Conservation (phyloP, 805 yeast species). For the Candida silvicultrix region DNA sequence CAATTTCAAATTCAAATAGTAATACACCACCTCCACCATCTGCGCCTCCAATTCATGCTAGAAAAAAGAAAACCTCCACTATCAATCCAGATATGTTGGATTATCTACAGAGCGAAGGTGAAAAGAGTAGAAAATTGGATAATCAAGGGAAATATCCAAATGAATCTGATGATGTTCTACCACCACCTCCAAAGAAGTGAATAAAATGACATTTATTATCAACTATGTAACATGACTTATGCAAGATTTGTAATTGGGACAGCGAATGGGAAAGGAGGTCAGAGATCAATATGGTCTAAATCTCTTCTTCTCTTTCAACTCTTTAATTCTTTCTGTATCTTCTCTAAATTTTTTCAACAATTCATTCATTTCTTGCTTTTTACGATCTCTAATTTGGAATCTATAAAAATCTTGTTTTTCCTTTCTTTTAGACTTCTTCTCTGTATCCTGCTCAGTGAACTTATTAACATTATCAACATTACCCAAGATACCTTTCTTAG, state of each 20-base stretch:
- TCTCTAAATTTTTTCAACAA: conserved; percentile 76
- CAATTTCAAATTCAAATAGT: too few species aligned
- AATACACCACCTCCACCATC: neutral
- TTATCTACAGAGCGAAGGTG: conserved; percentile 36
- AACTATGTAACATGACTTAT: too few species aligned
- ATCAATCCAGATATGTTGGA: conserved; percentile 25
- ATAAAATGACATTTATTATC: too few species aligned
- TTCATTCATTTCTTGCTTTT: conserved; percentile 89
- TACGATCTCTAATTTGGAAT: conserved; percentile 90
- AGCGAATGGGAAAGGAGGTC: too few species aligned
- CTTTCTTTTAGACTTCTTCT: conserved; percentile 52
- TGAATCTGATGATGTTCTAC: conserved; percentile 15
- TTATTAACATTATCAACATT: conserved; percentile 37
- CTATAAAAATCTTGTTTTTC: conserved; percentile 91
- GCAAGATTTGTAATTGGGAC: too few species aligned
- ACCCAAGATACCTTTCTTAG: conserved; percentile 65
- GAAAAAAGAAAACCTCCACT: conserved; percentile 18
- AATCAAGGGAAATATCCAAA: conserved; percentile 20
- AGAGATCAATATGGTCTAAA: conserved; percentile 69
- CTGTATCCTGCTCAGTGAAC: conserved; percentile 24
- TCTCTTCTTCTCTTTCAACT: conserved; percentile 73
- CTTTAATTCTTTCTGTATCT: conserved; percentile 80
- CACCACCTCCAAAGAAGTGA: conserved; percentile 30
- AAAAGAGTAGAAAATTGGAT: conserved; percentile 33
- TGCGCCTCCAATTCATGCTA: conserved; percentile 17